Percentiles rank a stretch among this genome's conserved stretches.
These are phyloP conservation scores for Coemansia sp. DNA, from an alignment of 192 early-diverging fungal species.

Conservation along the genomic window DNA sequence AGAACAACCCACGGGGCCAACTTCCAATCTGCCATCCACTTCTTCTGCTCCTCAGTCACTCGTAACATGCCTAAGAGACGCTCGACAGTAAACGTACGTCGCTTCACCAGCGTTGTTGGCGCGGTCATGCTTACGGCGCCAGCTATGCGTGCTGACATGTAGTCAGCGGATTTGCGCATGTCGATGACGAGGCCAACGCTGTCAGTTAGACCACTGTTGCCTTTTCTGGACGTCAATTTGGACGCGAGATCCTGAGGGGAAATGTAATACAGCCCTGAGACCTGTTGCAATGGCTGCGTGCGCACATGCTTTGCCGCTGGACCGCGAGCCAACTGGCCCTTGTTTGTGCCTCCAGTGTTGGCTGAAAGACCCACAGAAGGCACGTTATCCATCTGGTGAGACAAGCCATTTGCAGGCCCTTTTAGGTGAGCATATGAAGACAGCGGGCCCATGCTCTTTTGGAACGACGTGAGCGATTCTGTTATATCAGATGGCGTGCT, in stretches of 20 bases:
- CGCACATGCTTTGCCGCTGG: slow-evolving; percentile 12
- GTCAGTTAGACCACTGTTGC: not conserved
- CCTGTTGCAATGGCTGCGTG: slow-evolving; percentile 4
- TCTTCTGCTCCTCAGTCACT: slow-evolving; percentile 56
- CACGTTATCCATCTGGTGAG: not conserved
- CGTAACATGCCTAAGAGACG: slow-evolving; percentile 61
- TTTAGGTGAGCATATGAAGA: slow-evolving; percentile 1
- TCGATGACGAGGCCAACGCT: slow-evolving; percentile 62
- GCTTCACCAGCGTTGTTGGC: slow-evolving; percentile 73
- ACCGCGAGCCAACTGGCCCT: slow-evolving; percentile 20
- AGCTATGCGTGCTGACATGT: slow-evolving; percentile 56
- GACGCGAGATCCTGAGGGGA: slow-evolving; percentile 14
- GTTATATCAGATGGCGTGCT: slow-evolving; percentile 13
- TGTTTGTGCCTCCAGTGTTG: not conserved
- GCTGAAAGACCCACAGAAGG: not conserved
- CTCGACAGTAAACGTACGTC: slow-evolving; percentile 65
- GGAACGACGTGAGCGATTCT: slow-evolving; percentile 22
- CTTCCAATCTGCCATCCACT: slow-evolving; percentile 59
- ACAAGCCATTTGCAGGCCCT: not conserved
- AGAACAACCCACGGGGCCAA: slow-evolving; percentile 64
- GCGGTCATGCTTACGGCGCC: slow-evolving; percentile 69
- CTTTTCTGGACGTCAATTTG: not conserved
- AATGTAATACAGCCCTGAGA: slow-evolving; percentile 30
- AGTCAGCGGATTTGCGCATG: slow-evolving; percentile 66
- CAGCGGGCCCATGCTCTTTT: slow-evolving; percentile 9